Base-by-base conservation (phyloP, 257 asterid species). In the Cinchona pubescens region DNA sequence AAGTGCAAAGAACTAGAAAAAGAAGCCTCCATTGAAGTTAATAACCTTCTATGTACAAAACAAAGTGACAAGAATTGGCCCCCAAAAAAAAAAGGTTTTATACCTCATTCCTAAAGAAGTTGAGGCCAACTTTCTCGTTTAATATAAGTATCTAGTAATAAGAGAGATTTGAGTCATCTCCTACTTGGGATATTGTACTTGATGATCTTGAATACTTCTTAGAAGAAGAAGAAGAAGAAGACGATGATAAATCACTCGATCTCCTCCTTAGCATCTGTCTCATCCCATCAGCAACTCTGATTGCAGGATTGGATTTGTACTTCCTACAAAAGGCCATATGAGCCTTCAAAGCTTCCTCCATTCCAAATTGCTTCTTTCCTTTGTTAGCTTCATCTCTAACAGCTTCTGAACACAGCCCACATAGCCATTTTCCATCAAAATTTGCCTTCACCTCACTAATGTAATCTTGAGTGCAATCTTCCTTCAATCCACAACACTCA, bases 401-500 rank as follows among this genome's bases (percentile, higher is more conserved):
- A 0, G 97, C 98, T 73, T 92, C 97, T 0, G 93, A 92, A 27
- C 98, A 94, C 62, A 94, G 43, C 3, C 97, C 98, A 55, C 97
- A 94, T 0, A 94, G 87, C 97, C 98, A 94, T 81, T 92, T 92
- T 2, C 97, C 98, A 11, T 88, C 87, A 71, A 92, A 94, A 7
- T 88, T 89, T 0, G 82, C 67, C 79, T 89, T 91, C 72, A 94
- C 96, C 61, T 82, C 83, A 1, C 77, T 82, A 3, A 94, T 94
- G 87, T 94, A 94, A 1, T 83, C 91, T 58, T 84, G 91, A 3
- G 98, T 94, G 83, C 97, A 94, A 19, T 94, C 98, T 75, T 94
- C 98, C 71, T 90, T 92, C 71, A 94, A 53, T 10, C 97, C 97
- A 83, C 97, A 94, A 73, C 98, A 94, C 78, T 89, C 98, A 59